Base-by-base conservation (phyloP, 495 filamentous ascomycete species). In the Neurospora sp. region DNA sequence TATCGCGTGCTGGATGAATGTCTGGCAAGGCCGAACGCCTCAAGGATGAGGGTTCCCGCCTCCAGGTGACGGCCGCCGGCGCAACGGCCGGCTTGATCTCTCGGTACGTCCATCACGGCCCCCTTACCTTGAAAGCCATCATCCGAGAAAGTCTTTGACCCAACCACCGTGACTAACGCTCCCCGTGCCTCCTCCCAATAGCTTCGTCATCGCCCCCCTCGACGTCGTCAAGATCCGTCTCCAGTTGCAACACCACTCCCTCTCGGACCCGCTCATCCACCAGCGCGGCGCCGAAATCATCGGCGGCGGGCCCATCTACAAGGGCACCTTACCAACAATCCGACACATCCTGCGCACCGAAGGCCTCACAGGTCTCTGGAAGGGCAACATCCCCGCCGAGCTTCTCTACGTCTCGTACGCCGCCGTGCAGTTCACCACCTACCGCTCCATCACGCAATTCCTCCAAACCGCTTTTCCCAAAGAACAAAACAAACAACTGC, bases 171-270 rank as follows among this genome's bases (percentile, higher is more conserved):
- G 16, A 68, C 73, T 69, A 72, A 41, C 68, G 39, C 16, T 16
- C 39, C 39, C 16, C 0, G 38, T 53, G 1, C n/a, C 7, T 20
- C 44, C 38, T 22, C 46, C 12, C 11, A 39, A 22, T 75, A 93
- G 91, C 76, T 98, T 97, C 85, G 89, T 93, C 77, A 90, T 96
- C 80, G 94, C 94, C 69, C 94, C 94, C 71, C 91, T 98, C 71
- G 94, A 98, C 81, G 94, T 98, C 73, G 89, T 97, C 83, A 98
- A 98, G 85, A 97, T 97, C 82, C 91, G 94, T n/a, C 90, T 97
- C 68, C 94, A 97, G 78, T 87, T 97, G 44, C 94, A 97, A 82
- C 89, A 90, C 68, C 91, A 94, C 82, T 93, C 93, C 20, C 88
- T 92, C 72, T 89, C 89, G 71, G 90, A 92, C 76, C 90, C 92